These are phyloP conservation scores for Hippophae rhamnoides DNA, from an alignment of 306 rosid species.

Conservation along the genomic window DNA sequence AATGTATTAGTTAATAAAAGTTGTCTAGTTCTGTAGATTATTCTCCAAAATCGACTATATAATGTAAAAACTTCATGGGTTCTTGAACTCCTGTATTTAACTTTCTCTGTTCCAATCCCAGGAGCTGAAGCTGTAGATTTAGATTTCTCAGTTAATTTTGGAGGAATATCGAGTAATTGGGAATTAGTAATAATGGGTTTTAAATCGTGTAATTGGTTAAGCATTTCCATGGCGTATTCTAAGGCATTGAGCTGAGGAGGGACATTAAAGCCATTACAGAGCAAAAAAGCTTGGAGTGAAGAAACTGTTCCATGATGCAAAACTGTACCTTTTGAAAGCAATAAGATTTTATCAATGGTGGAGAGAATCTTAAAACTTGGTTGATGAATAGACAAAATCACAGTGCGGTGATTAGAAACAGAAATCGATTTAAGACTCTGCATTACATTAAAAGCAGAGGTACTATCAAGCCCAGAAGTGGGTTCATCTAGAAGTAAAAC, in stretches of 20 bases:
- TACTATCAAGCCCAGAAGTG: constrained; percentile 86
- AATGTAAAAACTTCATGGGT: constrained; percentile 52
- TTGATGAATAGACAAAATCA: constrained; percentile 77
- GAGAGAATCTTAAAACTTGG: constrained; percentile 84
- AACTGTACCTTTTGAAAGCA: constrained; percentile 57
- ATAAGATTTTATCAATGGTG: constrained; percentile 47
- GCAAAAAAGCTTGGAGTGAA: constrained; percentile 47
- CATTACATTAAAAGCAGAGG: constrained; percentile 70
- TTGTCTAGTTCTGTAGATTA: constrained; percentile 70
- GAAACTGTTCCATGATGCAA: constrained; percentile 68
- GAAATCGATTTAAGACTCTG: constrained; percentile 63
- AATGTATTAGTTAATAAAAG: constrained; percentile 62
- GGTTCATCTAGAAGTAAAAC: constrained; percentile 83
- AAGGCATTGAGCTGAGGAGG: constrained; percentile 87
- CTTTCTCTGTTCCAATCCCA: neutral
- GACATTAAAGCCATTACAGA: constrained; percentile 50
- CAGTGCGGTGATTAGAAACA: constrained; percentile 50
- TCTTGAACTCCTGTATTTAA: constrained; percentile 60
- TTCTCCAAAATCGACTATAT: constrained; percentile 64
- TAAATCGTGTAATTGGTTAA: constrained; percentile 35
- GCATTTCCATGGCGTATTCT: constrained; percentile 79
- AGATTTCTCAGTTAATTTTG: constrained; percentile 23
- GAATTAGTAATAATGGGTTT: constrained; percentile 14
- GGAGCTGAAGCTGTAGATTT: constrained; percentile 4
- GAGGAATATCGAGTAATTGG: neutral